These are phyloP conservation scores for Myriangium duriaei DNA, from an alignment of 2,329 filamentous ascomycete genomes.

Conservation along the genomic window DNA sequence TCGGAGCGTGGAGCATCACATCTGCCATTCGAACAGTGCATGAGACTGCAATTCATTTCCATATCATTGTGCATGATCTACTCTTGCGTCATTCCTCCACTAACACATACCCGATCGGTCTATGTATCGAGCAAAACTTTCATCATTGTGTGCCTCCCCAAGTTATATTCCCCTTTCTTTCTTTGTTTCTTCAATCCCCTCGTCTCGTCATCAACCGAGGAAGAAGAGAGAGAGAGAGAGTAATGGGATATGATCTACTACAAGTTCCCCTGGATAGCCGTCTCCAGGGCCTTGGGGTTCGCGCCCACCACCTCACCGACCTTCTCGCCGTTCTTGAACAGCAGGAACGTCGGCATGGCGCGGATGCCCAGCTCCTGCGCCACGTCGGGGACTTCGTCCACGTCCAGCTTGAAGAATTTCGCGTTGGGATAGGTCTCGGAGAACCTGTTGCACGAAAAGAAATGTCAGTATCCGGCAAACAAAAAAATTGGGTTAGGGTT, in stretches of 20 bases:
- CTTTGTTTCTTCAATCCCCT: neutral
- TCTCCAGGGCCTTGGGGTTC: slow-evolving; percentile 56
- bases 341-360: slow-evolving; percentile 83
- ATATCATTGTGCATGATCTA: no score
- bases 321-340: slow-evolving; percentile 72
- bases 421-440: slow-evolving; percentile 47
- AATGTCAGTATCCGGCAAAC: neutral
- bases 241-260: slow-evolving; percentile 8
- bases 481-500: no score
- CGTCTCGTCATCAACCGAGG: neutral
- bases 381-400: slow-evolving; percentile 67
- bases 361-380: slow-evolving; percentile 66
- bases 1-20: no score
- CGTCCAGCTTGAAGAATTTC: slow-evolving; percentile 81
- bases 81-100: no score
- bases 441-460: slow-evolving; percentile 34
- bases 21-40: no score
- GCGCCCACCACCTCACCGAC: slow-evolving; percentile 65
- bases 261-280: slow-evolving; percentile 31
- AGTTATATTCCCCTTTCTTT: no score
- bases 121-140: no score
- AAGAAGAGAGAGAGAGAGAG: neutral
- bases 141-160: no score
- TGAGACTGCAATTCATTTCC: no score
- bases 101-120: no score